Base-by-base conservation (phyloP, 768 basidiomycete genomes). In the Mycena venus region DNA sequence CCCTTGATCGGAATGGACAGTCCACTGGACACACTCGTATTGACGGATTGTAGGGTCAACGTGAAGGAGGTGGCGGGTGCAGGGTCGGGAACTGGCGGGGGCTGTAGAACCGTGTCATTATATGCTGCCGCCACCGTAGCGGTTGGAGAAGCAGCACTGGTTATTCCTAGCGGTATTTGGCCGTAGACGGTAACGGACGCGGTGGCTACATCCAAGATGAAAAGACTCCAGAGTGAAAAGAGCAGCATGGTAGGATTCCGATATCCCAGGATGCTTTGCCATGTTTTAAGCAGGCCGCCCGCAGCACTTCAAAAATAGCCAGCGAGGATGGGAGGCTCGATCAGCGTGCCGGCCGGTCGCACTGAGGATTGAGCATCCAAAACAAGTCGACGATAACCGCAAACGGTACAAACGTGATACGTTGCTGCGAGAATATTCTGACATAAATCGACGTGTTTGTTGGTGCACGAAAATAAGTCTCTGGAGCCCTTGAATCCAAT, bases 1-100 rank as follows among this genome's bases (percentile, higher is more conserved):
- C 87, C 86, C 64, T 83, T 82, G 42, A 77, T 67, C 4, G 81
- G 78, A 42, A 85, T 83, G 11, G 82, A 82, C 7, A 85, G 73
- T 6, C 77, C 78, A 19, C 47, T 34, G 4, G 31, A n/a, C 10
- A 77, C 78, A 23, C 73, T 63, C 15, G 73, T 47, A 53, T 76
- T 60, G 58, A 64, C 21, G 9, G 64, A 38, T 32, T 67, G 79
- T 0, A 85, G 68, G n/a, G 73, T 40, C 55, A 82, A 67, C 53
- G 80, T 68, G 68, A 82, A 79, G 56, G 79, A 23, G 23, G 78
- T 76, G 29, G 77, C 47, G 19, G 79, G 71, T 32, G 67, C 23
- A 25, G 82, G 63, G 66, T 77, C 51, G 31, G 82, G 76, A 4
- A 82, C 38, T 15, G 78, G 44, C 10, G 84, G 84, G 2, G 83